Percentiles rank a stretch among this genome's conserved stretches.
Conservation (phyloP, 1,284 basidiomycete species). For the Cryptococcus sp. region DNA sequence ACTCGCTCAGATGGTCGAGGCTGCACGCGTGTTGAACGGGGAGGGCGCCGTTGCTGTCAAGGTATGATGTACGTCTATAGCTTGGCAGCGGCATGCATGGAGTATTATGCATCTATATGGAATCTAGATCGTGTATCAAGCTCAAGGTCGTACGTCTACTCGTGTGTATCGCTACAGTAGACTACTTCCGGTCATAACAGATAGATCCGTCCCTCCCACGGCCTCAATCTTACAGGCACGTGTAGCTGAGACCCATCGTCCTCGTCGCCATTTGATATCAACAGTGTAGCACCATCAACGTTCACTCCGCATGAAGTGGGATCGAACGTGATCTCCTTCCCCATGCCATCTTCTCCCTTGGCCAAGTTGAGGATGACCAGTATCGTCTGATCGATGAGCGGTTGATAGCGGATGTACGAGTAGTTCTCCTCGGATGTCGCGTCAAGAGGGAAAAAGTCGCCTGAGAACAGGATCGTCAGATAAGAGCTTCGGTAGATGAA, state of each 20-base stretch:
- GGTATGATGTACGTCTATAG: too few relatives aligned
- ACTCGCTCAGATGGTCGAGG: not conserved
- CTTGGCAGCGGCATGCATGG: too few relatives aligned
- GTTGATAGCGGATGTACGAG: not conserved
- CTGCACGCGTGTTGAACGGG: too few relatives aligned
- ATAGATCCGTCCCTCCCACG: not conserved
- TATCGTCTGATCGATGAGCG: not conserved
- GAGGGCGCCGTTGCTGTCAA: too few relatives aligned
- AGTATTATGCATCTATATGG: too few relatives aligned
- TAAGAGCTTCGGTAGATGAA: not conserved
- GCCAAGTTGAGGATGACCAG: not conserved
- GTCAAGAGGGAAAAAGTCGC: not conserved
- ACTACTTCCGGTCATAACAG: not conserved
- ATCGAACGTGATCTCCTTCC: not conserved
- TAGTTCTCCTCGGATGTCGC: not conserved
- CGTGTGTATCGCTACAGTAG: too few relatives aligned
- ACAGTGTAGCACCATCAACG: not conserved
- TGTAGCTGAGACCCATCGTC: not conserved
- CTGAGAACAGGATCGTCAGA: not conserved
- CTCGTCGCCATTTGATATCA: not conserved
- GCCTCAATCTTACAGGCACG: not conserved
- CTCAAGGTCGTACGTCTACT: too few relatives aligned
- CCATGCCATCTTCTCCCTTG: not conserved
- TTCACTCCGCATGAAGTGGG: not conserved
- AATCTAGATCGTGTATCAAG: too few relatives aligned